phyloP scores from a whole-genome alignment of 192 early-diverging fungal genomes.

The Dimargaris verticillata region DNA sequence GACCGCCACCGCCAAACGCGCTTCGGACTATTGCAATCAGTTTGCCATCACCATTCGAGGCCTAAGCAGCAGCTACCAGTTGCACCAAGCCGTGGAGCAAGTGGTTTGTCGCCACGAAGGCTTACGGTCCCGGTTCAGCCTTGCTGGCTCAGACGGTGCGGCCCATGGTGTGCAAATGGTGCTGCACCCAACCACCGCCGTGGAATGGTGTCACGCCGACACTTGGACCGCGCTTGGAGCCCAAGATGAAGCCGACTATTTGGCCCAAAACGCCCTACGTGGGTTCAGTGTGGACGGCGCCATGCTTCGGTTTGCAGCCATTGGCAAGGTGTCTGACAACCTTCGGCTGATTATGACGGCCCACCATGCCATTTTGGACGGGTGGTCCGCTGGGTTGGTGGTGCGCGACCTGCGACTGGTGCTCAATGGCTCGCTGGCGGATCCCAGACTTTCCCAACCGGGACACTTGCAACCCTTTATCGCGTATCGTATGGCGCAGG shows the following conservation, averaged over 20 bases:
- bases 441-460: no score
- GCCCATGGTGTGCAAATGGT: neutral
- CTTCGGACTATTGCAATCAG: neutral
- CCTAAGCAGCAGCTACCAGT: neutral
- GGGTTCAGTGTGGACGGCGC: neutral
- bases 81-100: neutral
- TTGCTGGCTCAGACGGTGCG: neutral
- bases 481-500: no score
- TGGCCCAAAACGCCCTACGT: neutral
- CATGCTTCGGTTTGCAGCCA: neutral
- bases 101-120: neutral
- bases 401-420: neutral
- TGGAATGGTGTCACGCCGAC: neutral
- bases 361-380: slow-evolving; percentile 1
- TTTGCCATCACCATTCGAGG: neutral
- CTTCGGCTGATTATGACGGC: neutral
- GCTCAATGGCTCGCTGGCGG: no score
- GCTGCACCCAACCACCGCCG: neutral
- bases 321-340: neutral
- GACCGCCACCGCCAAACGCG: neutral
- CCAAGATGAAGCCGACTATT: neutral
- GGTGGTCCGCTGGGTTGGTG: neutral
- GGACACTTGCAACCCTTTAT: no score
- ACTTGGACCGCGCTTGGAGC: neutral
- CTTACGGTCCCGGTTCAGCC: neutral